Conservation (phyloP, 352 stramenopile species). For the Halophytophthora polymorphica region DNA sequence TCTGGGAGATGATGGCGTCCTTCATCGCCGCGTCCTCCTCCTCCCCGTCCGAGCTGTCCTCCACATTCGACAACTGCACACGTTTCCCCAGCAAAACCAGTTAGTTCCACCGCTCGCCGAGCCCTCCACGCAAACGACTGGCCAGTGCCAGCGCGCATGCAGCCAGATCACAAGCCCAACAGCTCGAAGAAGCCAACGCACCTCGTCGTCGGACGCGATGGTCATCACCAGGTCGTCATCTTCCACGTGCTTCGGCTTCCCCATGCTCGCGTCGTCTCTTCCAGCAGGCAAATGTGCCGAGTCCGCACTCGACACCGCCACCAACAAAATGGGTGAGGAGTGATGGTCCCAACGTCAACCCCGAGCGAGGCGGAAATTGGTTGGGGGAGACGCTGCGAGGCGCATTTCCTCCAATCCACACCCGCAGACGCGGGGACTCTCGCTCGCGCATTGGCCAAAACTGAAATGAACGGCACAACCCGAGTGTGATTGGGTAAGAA, state of each 20-base stretch:
- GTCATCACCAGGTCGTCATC: constrained; percentile 85
- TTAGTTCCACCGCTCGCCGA: background rate
- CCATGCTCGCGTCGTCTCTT: constrained; percentile 15
- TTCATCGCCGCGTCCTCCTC: constrained; percentile 36
- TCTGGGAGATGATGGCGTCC: constrained; percentile 67
- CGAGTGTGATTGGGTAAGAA: too few species aligned
- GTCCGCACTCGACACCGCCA: constrained; percentile 1
- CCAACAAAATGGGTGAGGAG: constrained; percentile 6
- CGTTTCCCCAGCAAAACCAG: background rate
- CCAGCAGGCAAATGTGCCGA: too few species aligned
- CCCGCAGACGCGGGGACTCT: background rate
- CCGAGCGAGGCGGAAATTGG: constrained; percentile 2
- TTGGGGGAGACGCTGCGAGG: background rate
- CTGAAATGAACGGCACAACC: too few species aligned
- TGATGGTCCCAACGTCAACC: constrained; percentile 10
- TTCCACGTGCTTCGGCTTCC: constrained; percentile 28
- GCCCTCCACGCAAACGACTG: background rate
- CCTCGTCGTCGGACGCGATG: constrained; percentile 85
- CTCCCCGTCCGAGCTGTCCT: constrained; percentile 74
- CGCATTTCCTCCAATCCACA: background rate
- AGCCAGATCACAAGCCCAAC: background rate
- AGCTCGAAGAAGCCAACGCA: constrained; percentile 1
- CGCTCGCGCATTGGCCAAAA: background rate
- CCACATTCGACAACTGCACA: constrained; percentile 50
- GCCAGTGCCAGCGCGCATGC: background rate